Base-by-base conservation (phyloP, 2,329 filamentous ascomycete genomes). In the Incumbomyces delicatus region DNA sequence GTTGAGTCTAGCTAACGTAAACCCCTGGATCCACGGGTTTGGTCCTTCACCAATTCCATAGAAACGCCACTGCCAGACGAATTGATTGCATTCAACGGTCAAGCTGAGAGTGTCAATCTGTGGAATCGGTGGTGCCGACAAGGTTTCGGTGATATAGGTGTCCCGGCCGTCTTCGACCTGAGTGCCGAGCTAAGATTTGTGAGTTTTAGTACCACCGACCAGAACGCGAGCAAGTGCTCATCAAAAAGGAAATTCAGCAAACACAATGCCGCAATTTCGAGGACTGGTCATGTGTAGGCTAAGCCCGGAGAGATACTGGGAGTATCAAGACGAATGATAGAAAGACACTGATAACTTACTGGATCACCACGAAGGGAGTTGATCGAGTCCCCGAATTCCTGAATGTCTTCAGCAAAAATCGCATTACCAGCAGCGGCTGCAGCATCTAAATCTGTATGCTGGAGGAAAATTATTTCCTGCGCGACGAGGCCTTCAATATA, bases 331-430 rank as follows among this genome's bases (percentile, higher is more conserved):
- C 22, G 22, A 27, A 27, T 8, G 22, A 27, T 8, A 27, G 8
- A 4, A 27, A 44, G 35, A n/a, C 12, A 27, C 14, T 18, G 37
- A 27, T 30, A 3, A 34, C 46, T 38, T 46, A 51, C 49, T 30
- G 46, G 34, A 27, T 40, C 46, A 5, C 41, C 38, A 16, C 41
- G 46, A 8, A 51, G 46, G 6, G 49, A 51, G 32, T 51, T 48
- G 42, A 51, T 51, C 8, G 49, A 49, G 37, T 48, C 49, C 6
- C 49, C 49, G 37, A 34, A 48, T 37, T 51, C 46, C 13, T 37
- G 14, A 29, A 51, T 45, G 37, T 42, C 32, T 29, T 33, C 40
- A 3, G 46, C 42, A 37, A 51, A 51, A 22, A 51, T 41, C 11
- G 27, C 46, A 14, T 49, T 29, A 11, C 44, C 49, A 13, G 49